Evolutionary conservation across 2,329 filamentous ascomycete genomes (phyloP), one percentile per base, ranked within the genome.

Genomic region (Aspergillus ibericus): DNA sequence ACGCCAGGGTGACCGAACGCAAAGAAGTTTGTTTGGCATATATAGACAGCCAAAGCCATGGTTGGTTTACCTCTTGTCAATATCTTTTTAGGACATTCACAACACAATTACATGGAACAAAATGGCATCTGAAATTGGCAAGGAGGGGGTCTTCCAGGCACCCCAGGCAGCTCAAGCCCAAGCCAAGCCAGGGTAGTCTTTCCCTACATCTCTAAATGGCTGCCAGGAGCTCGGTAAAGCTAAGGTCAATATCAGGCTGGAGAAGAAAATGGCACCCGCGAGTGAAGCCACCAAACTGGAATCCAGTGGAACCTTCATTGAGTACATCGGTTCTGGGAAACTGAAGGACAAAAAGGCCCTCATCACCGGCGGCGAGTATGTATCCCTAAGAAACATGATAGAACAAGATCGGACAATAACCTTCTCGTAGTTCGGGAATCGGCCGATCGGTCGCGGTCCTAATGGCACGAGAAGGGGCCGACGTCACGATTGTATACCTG

Each of bases 381-480:
- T 71, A 3, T 9, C 25, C 36, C 7, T 46, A 27, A 8, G 15
- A 46, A 1, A 35, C 20, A 2, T 29, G 10, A 13, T 7, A 44
- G 48, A 13, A 4, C 10, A 22, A 18, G 25, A 16, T 25, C 4
- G 25, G 29, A 40, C 36, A 53, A n/a, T 55, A 38, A 59, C 25
- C 6, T 15, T 16, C 9, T 6, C 10, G 15, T 46, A 82, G 81
- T 60, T 83, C 81, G 1, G 82, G 81, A 4, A 86, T 85, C 47
- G 83, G 83, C 16, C 79, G 83, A 9, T 75, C 82, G 0, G 77
- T 84, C 1, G 83, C 83, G 0, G 76, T 85, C 1, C 71, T 86
- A 2, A 84, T 84, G 71, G 84, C 84, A 0, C 77, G 82, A 8
- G 84, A 87, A 66, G 84, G 84, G 1, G 82, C 84, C 13, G 80